Percentiles rank a stretch among this genome's conserved stretches.
phyloP scores from a whole-genome alignment of 2,329 filamentous ascomycete genomes.

The Drechslerella stenobrocha region DNA sequence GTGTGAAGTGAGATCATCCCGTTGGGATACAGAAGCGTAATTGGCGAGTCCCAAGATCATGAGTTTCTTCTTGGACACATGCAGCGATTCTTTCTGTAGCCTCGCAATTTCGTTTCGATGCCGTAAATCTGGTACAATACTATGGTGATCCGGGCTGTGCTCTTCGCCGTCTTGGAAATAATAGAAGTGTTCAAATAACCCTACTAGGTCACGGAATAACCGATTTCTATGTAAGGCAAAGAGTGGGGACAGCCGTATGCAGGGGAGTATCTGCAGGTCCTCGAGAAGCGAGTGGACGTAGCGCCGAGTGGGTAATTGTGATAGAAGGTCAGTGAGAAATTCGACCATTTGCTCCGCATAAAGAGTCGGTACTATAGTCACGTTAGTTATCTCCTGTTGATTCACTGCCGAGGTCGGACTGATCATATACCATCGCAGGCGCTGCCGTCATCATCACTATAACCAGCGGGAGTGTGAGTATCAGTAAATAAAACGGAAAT shows the following conservation, averaged over 20 bases:
- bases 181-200: constrained; percentile 81
- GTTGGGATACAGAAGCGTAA: constrained; percentile 81
- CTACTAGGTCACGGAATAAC: constrained; percentile 77
- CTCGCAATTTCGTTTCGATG: constrained; percentile 66
- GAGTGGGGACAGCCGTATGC: constrained; percentile 75
- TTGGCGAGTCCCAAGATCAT: constrained; percentile 91
- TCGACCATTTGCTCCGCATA: constrained; percentile 96
- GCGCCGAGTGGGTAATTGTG: constrained; percentile 87
- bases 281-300: constrained; percentile 88
- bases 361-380: constrained; percentile 64
- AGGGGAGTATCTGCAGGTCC: constrained; percentile 79
- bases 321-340: constrained; percentile 84
- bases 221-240: constrained; percentile 74
- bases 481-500: constrained; percentile 69
- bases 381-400: constrained; percentile 58
- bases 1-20: constrained; percentile 75
- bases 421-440: no score
- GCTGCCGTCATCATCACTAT: constrained; percentile 43
- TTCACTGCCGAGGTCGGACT: background rate
- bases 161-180: constrained; percentile 62
- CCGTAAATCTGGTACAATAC: constrained; percentile 82
- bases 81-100: constrained; percentile 62
- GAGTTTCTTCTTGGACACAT: constrained; percentile 57
- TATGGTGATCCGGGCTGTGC: background rate
- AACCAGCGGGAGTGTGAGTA: background rate